Evolutionary conservation across 805 yeast genomes (phyloP), one percentile per base, ranked within the genome.

Genomic region (Middelhovenomyces tepae): DNA sequence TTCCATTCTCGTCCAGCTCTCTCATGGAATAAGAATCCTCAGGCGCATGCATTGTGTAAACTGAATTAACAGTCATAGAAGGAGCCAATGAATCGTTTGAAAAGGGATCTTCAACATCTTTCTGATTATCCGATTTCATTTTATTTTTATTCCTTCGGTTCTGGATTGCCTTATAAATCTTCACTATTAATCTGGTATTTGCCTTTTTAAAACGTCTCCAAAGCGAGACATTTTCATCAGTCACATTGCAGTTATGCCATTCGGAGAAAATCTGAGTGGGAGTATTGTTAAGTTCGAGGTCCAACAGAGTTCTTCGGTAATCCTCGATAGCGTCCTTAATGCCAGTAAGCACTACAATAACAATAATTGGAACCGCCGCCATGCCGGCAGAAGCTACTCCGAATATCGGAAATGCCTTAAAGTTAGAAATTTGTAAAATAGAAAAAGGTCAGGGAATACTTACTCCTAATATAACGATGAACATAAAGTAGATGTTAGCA

Each of bases 401-500:
- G 51, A 81, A 81, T 28, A 81, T 72, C 40, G 73, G 64, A 54
- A 78, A 76, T 19, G 69, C 71, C 31, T 51, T 42, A 20, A 26
- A n/a, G 5, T 5, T 5, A 31, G 10, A 3, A 4, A 18, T 22
- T 23, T 37, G n/a, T n/a, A 62, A 24, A 24, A 16, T 9, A 23
- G 7, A 21, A 21, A 21, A 21, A n/a, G 10, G 9, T n/a, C n/a
- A 9, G 9, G 9, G 23, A 8, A 16, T 7, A 26, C 29, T 9
- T 26, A 26, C 29, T 39, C 94, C 94, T 41, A 89, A 59, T 43
- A 89, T 77, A 49, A 78, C 78, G 59, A 84, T 64, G 22, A 75
- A 62, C 47, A 89, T 62, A 68, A 89, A 89, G 62, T 86, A 89
- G 32, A 84, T 63, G 58, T 89, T 89, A 27, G 98, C 98, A 42